Conservation (phyloP, 495 filamentous ascomycete genomes). For the Daldinia decipiens region DNA sequence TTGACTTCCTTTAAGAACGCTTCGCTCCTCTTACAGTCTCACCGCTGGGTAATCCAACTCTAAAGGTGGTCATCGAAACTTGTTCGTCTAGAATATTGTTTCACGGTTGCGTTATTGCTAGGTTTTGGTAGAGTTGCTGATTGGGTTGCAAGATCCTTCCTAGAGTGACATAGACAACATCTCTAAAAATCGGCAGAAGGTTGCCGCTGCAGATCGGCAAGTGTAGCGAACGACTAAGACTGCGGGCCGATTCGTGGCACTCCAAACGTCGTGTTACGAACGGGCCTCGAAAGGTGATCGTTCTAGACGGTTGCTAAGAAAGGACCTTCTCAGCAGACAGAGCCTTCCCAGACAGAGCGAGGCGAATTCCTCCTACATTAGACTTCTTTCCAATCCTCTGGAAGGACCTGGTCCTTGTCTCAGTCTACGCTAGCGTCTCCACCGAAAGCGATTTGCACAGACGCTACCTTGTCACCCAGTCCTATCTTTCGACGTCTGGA, state of each 20-base stretch:
- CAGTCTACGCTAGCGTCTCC: slow-evolving; percentile 44
- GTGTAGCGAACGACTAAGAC: slow-evolving; percentile 16
- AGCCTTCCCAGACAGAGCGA: slow-evolving; percentile 20
- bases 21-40: slow-evolving; percentile 9
- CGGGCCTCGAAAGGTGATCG: slow-evolving; percentile 9
- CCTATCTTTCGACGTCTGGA: slow-evolving; percentile 33
- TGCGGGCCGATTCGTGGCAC: slow-evolving; percentile 31
- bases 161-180: slow-evolving; percentile 16
- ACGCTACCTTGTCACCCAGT: slow-evolving; percentile 37
- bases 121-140: slow-evolving; percentile 16
- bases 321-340: slow-evolving; percentile 8
- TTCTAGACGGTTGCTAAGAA: slow-evolving; percentile 25
- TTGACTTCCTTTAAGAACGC: slow-evolving; percentile 13
- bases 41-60: slow-evolving; percentile 8
- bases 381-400: slow-evolving; percentile 42
- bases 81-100: slow-evolving; percentile 12
- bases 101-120: slow-evolving; percentile 15
- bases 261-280: slow-evolving; percentile 21
- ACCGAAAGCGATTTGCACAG: slow-evolving; percentile 35
- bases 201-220: slow-evolving; percentile 30
- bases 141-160: slow-evolving; percentile 9
- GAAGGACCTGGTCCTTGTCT: slow-evolving; percentile 43
- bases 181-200: slow-evolving; percentile 18
- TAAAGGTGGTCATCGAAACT: slow-evolving; percentile 13
- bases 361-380: slow-evolving; percentile 35